phyloP scores from a whole-genome alignment of 768 basidiomycete species.

The Suillus discolor region DNA sequence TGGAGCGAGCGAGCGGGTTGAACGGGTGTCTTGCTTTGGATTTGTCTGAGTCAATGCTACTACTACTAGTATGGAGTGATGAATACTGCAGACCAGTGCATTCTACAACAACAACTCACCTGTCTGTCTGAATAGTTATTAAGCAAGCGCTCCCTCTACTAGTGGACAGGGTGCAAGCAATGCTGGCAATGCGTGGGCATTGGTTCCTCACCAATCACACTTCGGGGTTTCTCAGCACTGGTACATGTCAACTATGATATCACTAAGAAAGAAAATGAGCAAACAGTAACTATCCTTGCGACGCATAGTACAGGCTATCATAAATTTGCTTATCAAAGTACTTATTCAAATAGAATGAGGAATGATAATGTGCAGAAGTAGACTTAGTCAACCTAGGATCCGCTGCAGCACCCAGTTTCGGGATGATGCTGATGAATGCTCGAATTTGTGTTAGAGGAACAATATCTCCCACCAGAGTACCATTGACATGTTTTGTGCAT shows the following conservation, averaged over 20 bases:
- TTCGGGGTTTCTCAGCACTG: too few species aligned
- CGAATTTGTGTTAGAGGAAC: conserved; percentile 27
- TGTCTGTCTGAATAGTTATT: conserved; percentile 1
- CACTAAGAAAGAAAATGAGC: not conserved
- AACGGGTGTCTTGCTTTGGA: too few species aligned
- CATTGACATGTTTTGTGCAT: too few species aligned
- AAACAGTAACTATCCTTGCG: not conserved
- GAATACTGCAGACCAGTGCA: not conserved
- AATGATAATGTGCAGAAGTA: conserved; percentile 25
- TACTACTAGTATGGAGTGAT: too few species aligned
- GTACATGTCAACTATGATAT: too few species aligned
- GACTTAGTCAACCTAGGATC: conserved; percentile 17
- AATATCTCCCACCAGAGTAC: conserved; percentile 26
- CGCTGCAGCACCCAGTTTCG: too few species aligned
- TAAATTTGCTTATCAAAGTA: conserved; percentile 36
- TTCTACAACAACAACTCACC: not conserved
- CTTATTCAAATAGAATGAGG: conserved; percentile 34
- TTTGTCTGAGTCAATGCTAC: too few species aligned
- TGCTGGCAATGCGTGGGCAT: too few species aligned
- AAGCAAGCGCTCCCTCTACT: not conserved
- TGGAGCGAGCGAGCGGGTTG: not conserved
- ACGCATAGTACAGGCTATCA: conserved; percentile 6
- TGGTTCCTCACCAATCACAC: too few species aligned
- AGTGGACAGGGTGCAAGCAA: not conserved
- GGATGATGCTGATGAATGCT: conserved; percentile 9